phyloP scores from a whole-genome alignment of 176 grass and related monocot species.

The Oryza coarctata region DNA sequence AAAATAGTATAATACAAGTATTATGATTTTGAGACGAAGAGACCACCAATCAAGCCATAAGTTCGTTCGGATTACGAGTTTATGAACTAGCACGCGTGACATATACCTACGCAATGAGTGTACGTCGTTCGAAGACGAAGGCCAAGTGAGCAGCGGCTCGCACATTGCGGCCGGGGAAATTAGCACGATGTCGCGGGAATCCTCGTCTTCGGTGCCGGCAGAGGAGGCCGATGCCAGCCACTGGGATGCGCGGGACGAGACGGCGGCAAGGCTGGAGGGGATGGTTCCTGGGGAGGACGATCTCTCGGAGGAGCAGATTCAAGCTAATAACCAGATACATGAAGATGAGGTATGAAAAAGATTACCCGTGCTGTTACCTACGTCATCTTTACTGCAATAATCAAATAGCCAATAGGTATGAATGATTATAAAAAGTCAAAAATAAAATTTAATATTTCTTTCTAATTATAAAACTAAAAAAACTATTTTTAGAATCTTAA shows the following conservation, averaged over 20 bases:
- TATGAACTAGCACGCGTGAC: too few relatives aligned
- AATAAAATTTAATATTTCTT: too few relatives aligned
- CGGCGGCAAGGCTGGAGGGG: conserved; percentile 7
- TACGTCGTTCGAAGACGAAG: background rate
- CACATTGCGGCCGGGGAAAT: background rate
- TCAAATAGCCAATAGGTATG: too few relatives aligned
- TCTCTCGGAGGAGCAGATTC: conserved; percentile 37
- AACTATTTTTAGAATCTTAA: too few relatives aligned
- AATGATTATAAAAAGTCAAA: too few relatives aligned
- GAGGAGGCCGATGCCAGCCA: background rate
- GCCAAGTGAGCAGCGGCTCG: background rate
- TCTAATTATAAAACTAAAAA: too few relatives aligned
- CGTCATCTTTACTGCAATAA: background rate
- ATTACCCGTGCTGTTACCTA: background rate
- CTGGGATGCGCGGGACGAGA: conserved; percentile 28
- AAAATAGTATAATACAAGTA: too few relatives aligned
- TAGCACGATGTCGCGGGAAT: background rate
- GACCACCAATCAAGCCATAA: background rate
- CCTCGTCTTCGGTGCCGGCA: background rate
- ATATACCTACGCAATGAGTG: background rate
- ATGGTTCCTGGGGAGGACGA: conserved; percentile 21
- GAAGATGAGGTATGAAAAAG: conserved; percentile 43
- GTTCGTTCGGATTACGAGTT: background rate
- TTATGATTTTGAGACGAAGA: too few relatives aligned
- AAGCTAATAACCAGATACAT: conserved; percentile 35